Base-by-base conservation (phyloP, 345 rosid species). In the Syzygium grande region DNA sequence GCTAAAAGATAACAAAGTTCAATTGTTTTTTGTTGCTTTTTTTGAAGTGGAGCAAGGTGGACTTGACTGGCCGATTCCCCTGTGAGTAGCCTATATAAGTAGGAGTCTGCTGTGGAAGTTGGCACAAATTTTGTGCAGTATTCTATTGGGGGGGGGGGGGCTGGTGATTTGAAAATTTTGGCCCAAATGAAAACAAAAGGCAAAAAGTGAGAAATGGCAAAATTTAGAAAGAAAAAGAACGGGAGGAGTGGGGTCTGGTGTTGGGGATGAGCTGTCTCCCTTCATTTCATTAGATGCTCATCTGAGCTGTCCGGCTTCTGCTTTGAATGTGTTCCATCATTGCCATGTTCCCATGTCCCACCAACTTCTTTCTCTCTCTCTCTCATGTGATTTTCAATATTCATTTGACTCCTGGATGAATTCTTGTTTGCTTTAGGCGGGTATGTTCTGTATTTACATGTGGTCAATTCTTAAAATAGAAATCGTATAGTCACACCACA, bases 181-280 rank as follows among this genome's bases (percentile, higher is more conserved):
- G 79, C 41, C 46, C 79, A 68, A 30, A 4, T 8, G 22, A 30
- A 4, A 68, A 1, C 23, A 17, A 68, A 16, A 65, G 78, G 78
- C 43, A 19, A 17, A 68, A 68, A 68, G 79, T 19, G 79, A 17
- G 77, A 63, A 34, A 65, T 65, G 41, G 43, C 23, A 21, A 68
- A 30, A 68, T 17, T 30, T 30, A 17, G 43, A 68, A 68, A 16
- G 79, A 17, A 83, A 43, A 51, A 23, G 19, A 46, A 23, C 25
- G 30, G 65, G 30, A 51, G 52, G 22, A 29, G 85, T 43, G 88
- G 84, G 88, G 88, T 58, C 58, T 85, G 38, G 43, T 29, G 77
- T n/a, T 30, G 79, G 88, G 87, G 87, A 84, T 88, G 90, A 88
- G 89, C 79, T 90, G 91, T 90, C 91, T 23, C 53, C 61, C 56